These are phyloP conservation scores for Lactarius psammicola DNA, from an alignment of 768 basidiomycete species.

Conservation along the genomic window DNA sequence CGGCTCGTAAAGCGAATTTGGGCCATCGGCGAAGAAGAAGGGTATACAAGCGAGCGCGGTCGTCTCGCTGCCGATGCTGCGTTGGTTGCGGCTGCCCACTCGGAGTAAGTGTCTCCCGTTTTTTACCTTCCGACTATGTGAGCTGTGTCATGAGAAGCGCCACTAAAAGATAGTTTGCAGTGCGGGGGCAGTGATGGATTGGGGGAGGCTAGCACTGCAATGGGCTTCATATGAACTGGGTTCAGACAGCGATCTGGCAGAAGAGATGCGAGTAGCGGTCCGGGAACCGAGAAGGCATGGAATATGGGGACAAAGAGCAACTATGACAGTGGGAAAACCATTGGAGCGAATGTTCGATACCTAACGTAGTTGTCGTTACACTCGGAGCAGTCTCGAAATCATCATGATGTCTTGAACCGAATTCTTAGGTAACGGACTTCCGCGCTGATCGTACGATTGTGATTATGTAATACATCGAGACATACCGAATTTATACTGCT, in stretches of 20 bases:
- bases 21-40: slow-evolving; percentile 58
- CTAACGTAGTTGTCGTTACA: neutral
- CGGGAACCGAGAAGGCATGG: slow-evolving; percentile 42
- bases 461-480: neutral
- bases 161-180: slow-evolving; percentile 35
- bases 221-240: slow-evolving; percentile 64
- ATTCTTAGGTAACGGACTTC: slow-evolving; percentile 4
- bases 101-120: slow-evolving; percentile 48
- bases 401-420: neutral
- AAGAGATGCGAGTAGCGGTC: slow-evolving; percentile 40
- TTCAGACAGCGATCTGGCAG: slow-evolving; percentile 48
- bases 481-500: slow-evolving; percentile 11
- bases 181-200: slow-evolving; percentile 44
- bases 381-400: neutral
- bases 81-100: slow-evolving; percentile 59
- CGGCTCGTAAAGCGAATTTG: slow-evolving; percentile 51
- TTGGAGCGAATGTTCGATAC: neutral
- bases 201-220: slow-evolving; percentile 48
- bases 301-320: slow-evolving; percentile 47
- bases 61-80: slow-evolving; percentile 59
- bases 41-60: slow-evolving; percentile 65
- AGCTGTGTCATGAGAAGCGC: neutral
- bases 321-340: slow-evolving; percentile 28
- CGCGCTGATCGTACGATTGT: neutral
- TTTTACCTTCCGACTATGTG: neutral